A percentile compares a stretch with the other conserved stretches of the same genome.
Conservation (phyloP, 306 rosid genomes). For the Dryas drummondii region DNA sequence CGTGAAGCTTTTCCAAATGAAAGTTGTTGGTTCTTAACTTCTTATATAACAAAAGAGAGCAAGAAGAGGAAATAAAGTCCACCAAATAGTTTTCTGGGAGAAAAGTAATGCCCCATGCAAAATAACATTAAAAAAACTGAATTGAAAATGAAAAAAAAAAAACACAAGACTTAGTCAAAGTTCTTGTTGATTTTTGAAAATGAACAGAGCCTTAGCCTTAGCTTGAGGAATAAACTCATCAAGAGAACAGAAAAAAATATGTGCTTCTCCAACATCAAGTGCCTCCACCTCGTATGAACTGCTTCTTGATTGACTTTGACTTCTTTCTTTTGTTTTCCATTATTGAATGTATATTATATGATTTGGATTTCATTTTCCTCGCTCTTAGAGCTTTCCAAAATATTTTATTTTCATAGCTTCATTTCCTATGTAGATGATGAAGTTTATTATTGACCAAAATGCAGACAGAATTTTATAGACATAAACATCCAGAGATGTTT, state of each 20-base stretch:
- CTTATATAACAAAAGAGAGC: neutral
- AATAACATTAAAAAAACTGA: too few species aligned
- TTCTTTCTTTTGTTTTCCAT: neutral
- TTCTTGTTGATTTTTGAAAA: too few species aligned
- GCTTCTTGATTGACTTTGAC: neutral
- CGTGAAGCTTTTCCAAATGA: constrained; percentile 22
- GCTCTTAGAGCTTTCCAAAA: neutral
- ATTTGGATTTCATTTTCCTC: neutral
- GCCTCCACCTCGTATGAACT: neutral
- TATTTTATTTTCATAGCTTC: neutral
- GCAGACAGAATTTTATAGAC: neutral
- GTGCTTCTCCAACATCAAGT: neutral
- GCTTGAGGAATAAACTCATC: too few species aligned
- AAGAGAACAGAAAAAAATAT: too few species aligned
- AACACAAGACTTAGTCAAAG: too few species aligned
- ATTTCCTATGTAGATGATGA: neutral
- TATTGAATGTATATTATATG: neutral
- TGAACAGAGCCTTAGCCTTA: too few species aligned
- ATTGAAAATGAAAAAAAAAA: too few species aligned
- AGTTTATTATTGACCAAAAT: neutral
- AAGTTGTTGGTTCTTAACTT: neutral
- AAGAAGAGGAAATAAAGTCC: neutral
- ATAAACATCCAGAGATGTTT: neutral
- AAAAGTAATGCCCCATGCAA: too few species aligned
- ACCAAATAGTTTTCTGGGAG: too few species aligned